These are phyloP conservation scores for Phyllosticta capitalensis DNA, from an alignment of 2,329 filamentous ascomycete species.

Conservation along the genomic window DNA sequence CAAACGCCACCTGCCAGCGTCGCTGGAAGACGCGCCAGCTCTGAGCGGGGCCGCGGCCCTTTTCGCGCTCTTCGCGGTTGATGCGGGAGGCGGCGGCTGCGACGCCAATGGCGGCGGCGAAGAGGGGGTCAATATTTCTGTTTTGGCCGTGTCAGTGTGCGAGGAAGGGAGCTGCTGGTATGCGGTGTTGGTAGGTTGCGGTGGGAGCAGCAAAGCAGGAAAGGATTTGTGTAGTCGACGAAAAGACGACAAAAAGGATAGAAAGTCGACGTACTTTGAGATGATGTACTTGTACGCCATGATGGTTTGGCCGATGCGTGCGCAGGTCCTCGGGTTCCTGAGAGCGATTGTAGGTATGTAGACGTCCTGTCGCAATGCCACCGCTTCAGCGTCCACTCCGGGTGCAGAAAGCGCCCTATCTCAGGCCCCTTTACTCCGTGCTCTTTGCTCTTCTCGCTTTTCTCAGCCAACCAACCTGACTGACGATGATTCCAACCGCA, in stretches of 20 bases:
- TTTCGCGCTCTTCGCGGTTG: slow-evolving; percentile 39
- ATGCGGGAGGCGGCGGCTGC: slow-evolving; percentile 33
- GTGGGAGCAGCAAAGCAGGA: background rate
- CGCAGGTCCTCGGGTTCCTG: too few relatives aligned
- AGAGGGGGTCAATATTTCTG: slow-evolving; percentile 40
- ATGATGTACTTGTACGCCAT: slow-evolving; percentile 34
- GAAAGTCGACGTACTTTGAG: slow-evolving; percentile 28
- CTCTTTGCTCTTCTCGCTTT: too few relatives aligned
- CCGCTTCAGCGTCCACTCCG: too few relatives aligned
- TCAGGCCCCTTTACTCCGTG: too few relatives aligned
- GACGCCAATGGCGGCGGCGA: slow-evolving; percentile 39
- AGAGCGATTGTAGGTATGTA: too few relatives aligned
- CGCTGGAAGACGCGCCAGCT: slow-evolving; percentile 32
- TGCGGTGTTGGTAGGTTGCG: too few relatives aligned
- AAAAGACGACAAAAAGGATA: background rate
- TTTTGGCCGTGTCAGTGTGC: background rate
- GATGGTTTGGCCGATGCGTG: background rate
- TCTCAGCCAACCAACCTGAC: too few relatives aligned
- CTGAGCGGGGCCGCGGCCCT: slow-evolving; percentile 30
- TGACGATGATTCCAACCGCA: too few relatives aligned
- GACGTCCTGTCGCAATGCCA: too few relatives aligned
- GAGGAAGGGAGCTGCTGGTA: background rate
- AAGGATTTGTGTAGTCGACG: background rate
- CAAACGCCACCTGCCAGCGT: slow-evolving; percentile 26
- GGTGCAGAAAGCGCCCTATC: too few relatives aligned